phyloP scores from a whole-genome alignment of 768 basidiomycete species.

The Mycena floridula region DNA sequence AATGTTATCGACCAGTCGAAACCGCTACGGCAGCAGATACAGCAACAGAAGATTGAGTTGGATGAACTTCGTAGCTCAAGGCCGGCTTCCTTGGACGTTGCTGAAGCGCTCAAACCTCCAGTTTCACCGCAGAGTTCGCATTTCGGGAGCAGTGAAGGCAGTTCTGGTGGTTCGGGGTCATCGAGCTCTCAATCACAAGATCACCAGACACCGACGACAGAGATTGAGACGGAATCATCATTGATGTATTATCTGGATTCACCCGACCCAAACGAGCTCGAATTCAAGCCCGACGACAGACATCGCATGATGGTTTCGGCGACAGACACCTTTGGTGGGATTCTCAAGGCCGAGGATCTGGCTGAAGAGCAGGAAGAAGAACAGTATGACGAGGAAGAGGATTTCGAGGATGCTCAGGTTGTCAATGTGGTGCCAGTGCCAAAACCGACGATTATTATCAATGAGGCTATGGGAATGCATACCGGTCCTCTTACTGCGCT shows the following conservation, averaged over 20 bases:
- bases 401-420: not conserved
- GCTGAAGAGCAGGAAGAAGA: slow-evolving; percentile 22
- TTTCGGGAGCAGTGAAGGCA: slow-evolving; percentile 38
- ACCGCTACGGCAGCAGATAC: not conserved
- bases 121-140: slow-evolving; percentile 46
- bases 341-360: slow-evolving; percentile 7
- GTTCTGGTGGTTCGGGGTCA: slow-evolving; percentile 29
- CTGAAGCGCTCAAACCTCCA: slow-evolving; percentile 17
- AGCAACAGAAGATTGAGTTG: not conserved
- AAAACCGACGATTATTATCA: slow-evolving; percentile 18
- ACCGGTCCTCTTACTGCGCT: slow-evolving; percentile 16
- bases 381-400: slow-evolving; percentile 13
- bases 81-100: slow-evolving; percentile 1
- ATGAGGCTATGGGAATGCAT: slow-evolving; percentile 21
- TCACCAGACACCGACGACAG: slow-evolving; percentile 33
- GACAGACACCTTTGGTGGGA: not conserved
- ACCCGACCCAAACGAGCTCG: slow-evolving; percentile 5
- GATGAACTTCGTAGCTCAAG: too few species aligned
- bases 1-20: slow-evolving; percentile 38
- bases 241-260: slow-evolving; percentile 31
- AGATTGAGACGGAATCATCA: slow-evolving; percentile 21
- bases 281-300: not conserved
- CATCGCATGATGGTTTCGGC: not conserved
- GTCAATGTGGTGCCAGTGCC: not conserved
- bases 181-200: slow-evolving; percentile 34